Conservation (phyloP, 2,329 filamentous ascomycete genomes). For the Trichoderma sp. region DNA sequence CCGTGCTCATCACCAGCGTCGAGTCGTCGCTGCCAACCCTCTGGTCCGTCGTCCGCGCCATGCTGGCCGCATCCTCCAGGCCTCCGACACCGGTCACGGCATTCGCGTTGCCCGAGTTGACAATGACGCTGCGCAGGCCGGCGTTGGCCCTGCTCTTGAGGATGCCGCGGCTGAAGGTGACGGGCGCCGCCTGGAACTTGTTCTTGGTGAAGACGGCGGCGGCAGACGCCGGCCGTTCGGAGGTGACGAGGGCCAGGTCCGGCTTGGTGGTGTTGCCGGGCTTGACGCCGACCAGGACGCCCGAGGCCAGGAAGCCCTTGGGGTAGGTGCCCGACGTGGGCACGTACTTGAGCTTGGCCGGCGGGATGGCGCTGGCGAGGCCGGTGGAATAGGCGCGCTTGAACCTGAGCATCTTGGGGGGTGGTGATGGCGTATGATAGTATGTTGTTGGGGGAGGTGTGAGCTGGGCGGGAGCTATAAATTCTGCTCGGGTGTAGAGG, state of each 20-base stretch:
- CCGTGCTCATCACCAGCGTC: conserved; percentile 97
- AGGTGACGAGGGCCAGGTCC: conserved; percentile 85
- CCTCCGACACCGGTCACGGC: conserved; percentile 92
- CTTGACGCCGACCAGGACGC: conserved; percentile 91
- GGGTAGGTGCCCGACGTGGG: conserved; percentile 85
- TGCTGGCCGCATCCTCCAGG: conserved; percentile 80
- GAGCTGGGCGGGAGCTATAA: not conserved
- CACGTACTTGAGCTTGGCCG: conserved; percentile 86
- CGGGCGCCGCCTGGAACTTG: conserved; percentile 95
- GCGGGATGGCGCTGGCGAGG: conserved; percentile 57
- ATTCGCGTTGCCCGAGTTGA: conserved; percentile 97
- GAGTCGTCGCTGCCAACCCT: conserved; percentile 51
- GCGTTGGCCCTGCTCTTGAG: conserved; percentile 66
- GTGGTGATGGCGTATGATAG: not conserved
- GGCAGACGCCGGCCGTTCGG: conserved; percentile 80
- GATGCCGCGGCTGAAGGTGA: conserved; percentile 78
- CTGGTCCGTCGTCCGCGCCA: conserved; percentile 79
- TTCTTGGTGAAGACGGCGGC: conserved; percentile 97
- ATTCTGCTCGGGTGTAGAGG: conserved; percentile 1
- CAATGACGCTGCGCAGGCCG: conserved; percentile 77
- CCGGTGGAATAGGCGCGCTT: conserved; percentile 42
- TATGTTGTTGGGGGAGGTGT: conserved; percentile 19
- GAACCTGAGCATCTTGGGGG: conserved; percentile 38
- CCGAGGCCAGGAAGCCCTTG: conserved; percentile 83
- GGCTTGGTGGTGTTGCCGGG: conserved; percentile 87